Percentiles rank a stretch among this genome's conserved stretches.
Conservation (phyloP, 768 basidiomycete genomes). For the Tylopilus subfusipes region DNA sequence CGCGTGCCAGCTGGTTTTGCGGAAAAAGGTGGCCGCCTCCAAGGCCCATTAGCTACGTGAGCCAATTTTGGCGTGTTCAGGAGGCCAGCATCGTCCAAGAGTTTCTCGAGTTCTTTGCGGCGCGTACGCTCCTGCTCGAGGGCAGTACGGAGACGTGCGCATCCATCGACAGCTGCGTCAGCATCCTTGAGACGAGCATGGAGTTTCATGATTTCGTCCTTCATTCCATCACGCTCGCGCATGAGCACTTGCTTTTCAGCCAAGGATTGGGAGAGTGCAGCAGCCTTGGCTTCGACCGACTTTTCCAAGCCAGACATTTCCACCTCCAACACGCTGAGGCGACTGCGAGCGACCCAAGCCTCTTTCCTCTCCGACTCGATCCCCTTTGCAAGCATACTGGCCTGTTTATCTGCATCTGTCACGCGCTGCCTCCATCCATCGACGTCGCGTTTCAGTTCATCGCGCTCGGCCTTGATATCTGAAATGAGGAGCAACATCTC, state of each 20-base stretch:
- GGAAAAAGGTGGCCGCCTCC: slow-evolving; percentile 17
- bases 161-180: slow-evolving; percentile 23
- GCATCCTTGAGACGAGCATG: slow-evolving; percentile 31
- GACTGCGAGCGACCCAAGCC: slow-evolving; percentile 80
- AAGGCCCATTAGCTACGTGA: slow-evolving; percentile 11
- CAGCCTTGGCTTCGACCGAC: slow-evolving; percentile 37
- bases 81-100: slow-evolving; percentile 45
- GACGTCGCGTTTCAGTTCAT: slow-evolving; percentile 83
- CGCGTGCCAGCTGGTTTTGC: slow-evolving; percentile 26
- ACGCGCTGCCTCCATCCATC: slow-evolving; percentile 84
- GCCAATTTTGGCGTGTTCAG: slow-evolving; percentile 43
- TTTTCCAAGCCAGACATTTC: slow-evolving; percentile 61
- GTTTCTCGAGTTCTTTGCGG: slow-evolving; percentile 49
- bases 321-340: slow-evolving; percentile 57
- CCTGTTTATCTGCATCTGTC: slow-evolving; percentile 68
- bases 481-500: slow-evolving; percentile 75
- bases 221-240: slow-evolving; percentile 30
- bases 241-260: slow-evolving; percentile 24
- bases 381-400: slow-evolving; percentile 59
- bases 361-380: slow-evolving; percentile 80
- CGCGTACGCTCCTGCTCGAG: slow-evolving; percentile 41
- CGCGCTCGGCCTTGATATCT: slow-evolving; percentile 83
- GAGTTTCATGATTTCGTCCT: slow-evolving; percentile 28
- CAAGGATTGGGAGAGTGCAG: slow-evolving; percentile 29
- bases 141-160: slow-evolving; percentile 25